A percentile compares a stretch with the other conserved stretches of the same genome.
Evolutionary conservation across 768 basidiomycete genomes (phyloP).

Genomic region (Lentinula detonsa): DNA sequence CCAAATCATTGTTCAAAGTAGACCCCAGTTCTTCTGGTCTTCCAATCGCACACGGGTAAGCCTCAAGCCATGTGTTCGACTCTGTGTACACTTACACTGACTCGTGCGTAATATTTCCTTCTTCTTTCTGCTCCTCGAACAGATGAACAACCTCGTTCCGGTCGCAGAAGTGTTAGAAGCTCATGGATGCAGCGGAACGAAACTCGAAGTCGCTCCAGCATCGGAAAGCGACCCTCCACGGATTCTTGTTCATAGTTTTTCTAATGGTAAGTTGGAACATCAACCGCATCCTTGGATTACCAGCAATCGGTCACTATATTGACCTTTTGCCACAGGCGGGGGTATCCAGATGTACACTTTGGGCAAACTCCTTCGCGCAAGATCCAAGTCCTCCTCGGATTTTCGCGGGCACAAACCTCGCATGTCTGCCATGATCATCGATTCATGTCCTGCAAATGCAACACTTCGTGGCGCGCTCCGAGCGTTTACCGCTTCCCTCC

Average conservation of each 20-base stretch:
- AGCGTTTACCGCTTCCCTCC: slow-evolving; percentile 26
- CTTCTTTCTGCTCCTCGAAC: neutral
- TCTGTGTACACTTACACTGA: neutral
- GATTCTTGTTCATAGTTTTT: slow-evolving; percentile 41
- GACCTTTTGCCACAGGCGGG: slow-evolving; percentile 26
- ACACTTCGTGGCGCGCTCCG: slow-evolving; percentile 18
- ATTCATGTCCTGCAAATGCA: slow-evolving; percentile 38
- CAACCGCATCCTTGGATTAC: neutral
- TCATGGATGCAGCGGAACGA: slow-evolving; percentile 23
- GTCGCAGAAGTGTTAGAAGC: slow-evolving; percentile 31
- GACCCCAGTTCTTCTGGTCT: slow-evolving; percentile 29
- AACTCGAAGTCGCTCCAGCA: neutral
- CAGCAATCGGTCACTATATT: neutral
- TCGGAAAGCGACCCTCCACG: slow-evolving; percentile 14
- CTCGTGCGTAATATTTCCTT: neutral
- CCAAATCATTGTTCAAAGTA: slow-evolving; percentile 32
- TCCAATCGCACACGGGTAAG: slow-evolving; percentile 24
- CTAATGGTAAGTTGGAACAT: slow-evolving; percentile 30
- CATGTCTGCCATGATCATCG: slow-evolving; percentile 30
- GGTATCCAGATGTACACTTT: slow-evolving; percentile 29
- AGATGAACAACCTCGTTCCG: slow-evolving; percentile 27
- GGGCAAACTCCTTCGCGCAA: slow-evolving; percentile 22
- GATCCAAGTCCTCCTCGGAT: neutral
- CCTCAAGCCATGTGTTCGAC: neutral
- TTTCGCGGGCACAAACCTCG: slow-evolving; percentile 9